phyloP scores from a whole-genome alignment of 192 early-diverging fungal genomes.

The Gamsiella multidivaricata region DNA sequence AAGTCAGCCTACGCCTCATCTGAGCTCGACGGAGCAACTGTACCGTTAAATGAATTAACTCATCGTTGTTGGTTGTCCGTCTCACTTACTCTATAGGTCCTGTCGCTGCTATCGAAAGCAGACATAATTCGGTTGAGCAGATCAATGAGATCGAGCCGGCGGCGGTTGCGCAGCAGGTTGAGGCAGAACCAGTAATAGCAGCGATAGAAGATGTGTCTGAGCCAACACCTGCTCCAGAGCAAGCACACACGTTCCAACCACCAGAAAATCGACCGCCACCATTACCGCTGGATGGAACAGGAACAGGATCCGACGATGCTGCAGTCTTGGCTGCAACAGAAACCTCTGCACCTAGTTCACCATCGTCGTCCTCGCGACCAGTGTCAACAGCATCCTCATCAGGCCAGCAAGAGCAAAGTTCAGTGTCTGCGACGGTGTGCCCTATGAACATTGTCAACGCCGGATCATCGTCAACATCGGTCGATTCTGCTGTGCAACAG shows the following conservation, averaged over 20 bases:
- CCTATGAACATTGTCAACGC: conserved; percentile 28
- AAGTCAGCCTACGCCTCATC: not conserved
- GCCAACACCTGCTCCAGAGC: conserved; percentile 14
- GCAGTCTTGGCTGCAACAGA: not conserved
- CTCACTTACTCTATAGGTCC: conserved; percentile 3
- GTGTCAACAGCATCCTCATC: too few relatives aligned
- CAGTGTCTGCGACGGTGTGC: conserved; percentile 9
- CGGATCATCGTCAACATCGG: not conserved
- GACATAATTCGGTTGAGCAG: conserved; percentile 10
- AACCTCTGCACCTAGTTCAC: conserved; percentile 3
- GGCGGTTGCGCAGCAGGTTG: not conserved
- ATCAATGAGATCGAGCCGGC: conserved; percentile 6
- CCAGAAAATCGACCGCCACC: conserved; percentile 3
- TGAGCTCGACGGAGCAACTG: too few relatives aligned
- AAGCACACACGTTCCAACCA: conserved; percentile 24
- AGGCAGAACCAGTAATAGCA: not conserved
- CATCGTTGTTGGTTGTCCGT: not conserved
- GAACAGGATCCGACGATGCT: not conserved
- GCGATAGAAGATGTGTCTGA: not conserved
- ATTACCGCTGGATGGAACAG: conserved; percentile 11
- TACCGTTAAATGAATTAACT: too few relatives aligned
- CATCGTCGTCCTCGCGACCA: too few relatives aligned
- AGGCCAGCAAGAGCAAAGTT: conserved; percentile 13
- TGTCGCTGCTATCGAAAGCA: conserved; percentile 3
- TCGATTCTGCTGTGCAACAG: conserved; percentile 25